Evolutionary conservation across 1,284 basidiomycete genomes (phyloP).

Genomic region (Microstroma glucosiphilum): DNA sequence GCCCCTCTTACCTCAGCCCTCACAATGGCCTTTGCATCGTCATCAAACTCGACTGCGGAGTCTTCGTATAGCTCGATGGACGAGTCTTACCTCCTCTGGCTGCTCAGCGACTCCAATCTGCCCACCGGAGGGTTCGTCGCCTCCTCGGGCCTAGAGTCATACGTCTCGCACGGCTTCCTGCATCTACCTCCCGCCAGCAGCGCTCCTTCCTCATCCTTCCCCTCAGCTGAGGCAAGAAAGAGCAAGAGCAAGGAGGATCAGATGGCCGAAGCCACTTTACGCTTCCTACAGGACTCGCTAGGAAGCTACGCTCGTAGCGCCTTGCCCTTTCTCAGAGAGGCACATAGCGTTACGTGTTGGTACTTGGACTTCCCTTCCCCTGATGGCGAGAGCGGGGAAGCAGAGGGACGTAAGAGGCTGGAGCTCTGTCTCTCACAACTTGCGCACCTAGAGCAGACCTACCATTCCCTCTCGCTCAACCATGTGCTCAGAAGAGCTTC

Average conservation of each 20-base stretch:
- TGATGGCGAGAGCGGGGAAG: background rate
- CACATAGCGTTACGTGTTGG: constrained; percentile 13
- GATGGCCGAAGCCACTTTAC: background rate
- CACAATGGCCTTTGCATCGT: too few species aligned
- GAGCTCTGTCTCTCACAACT: constrained; percentile 10
- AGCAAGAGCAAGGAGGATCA: background rate
- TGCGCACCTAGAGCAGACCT: constrained; percentile 63
- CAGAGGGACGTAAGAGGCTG: background rate
- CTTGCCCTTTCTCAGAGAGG: constrained; percentile 67
- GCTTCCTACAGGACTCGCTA: constrained; percentile 60
- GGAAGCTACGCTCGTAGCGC: constrained; percentile 68
- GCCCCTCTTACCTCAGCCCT: too few species aligned
- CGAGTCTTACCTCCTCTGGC: constrained; percentile 35
- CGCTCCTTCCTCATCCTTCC: background rate
- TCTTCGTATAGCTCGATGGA: background rate
- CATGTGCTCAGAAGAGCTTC: constrained; percentile 82
- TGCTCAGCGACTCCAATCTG: constrained; percentile 46
- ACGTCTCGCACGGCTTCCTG: constrained; percentile 72
- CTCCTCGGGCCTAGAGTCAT: constrained; percentile 86
- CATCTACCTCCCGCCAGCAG: background rate
- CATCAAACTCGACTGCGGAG: too few species aligned
- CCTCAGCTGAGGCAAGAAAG: background rate
- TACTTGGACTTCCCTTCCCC: background rate
- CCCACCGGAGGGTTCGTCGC: constrained; percentile 71
- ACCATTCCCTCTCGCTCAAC: constrained; percentile 80